Evolutionary conservation across 139 green algal species (phyloP), one percentile per base, ranked within the genome.

Genomic region (Mesotaenium endlicherianum): DNA sequence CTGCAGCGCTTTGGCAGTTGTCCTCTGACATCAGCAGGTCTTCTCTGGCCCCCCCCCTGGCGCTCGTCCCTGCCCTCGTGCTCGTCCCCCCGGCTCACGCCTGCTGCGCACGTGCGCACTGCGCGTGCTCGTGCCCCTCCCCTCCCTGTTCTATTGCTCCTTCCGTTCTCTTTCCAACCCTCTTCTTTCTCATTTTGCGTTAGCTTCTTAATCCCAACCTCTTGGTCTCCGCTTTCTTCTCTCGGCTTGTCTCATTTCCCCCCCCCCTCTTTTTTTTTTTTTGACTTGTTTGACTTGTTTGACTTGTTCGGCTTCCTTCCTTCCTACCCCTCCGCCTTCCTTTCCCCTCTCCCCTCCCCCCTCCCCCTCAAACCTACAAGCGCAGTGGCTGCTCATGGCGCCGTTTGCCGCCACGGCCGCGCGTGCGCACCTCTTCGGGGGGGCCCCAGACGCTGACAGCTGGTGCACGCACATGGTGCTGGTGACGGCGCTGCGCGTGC

Each of bases 321-420:
- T 39, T 39, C 38, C 16, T 26, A 53, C 64, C 14, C 64, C 14
- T 43, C 14, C 64, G 14, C 26, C 26, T 64, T 64, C 53, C 26
- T 26, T 64, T 26, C 26, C 53, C 26, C 53, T 34, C 53, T 64
- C 11, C 75, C n/a, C 41, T 80, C 36, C 11, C 64, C 34, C 47
- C 36, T 79, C 20, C 14, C 36, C n/a, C 30, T 31, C 38, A 40
- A 42, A 31, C 34, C 1, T 17, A 26, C 36, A n/a, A 2, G 1
- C 43, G 79, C 79, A 85, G 80, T 91, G 89, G 50, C 42, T 85
- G 26, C 58, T 89, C 16, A 87, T 86, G 34, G 79, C 74, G 30
- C 87, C 87, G 5, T 84, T 88, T 31, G 70, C 87, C 0, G 74
- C 79, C 20, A 80, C 31, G n/a, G 79, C 79, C 5, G 67, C 69